Evolutionary conservation across 1,284 basidiomycete species (phyloP).

Genomic region (Ceratobasidium sp.): DNA sequence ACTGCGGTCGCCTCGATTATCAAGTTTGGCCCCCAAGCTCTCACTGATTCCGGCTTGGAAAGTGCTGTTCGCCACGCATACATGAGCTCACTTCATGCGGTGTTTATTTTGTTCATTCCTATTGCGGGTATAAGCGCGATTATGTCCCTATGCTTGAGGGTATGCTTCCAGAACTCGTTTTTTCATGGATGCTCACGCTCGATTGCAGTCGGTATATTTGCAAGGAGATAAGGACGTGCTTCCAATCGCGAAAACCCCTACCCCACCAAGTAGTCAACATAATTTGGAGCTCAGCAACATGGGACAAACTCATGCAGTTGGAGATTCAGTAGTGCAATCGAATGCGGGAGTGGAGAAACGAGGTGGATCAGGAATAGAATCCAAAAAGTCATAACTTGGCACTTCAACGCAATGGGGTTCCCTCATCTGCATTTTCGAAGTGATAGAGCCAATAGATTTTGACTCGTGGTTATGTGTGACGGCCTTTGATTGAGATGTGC

Average conservation of each 20-base stretch:
- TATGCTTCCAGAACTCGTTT: background rate
- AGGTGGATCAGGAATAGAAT: too few relatives aligned
- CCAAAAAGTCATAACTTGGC: too few relatives aligned
- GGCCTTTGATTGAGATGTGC: too few relatives aligned
- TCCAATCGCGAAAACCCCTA: background rate
- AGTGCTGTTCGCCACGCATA: slow-evolving; percentile 22
- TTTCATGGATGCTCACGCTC: too few relatives aligned
- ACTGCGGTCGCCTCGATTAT: slow-evolving; percentile 13
- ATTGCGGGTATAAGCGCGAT: slow-evolving; percentile 30
- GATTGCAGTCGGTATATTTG: background rate
- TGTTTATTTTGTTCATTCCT: slow-evolving; percentile 31
- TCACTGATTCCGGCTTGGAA: background rate
- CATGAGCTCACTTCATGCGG: slow-evolving; percentile 3
- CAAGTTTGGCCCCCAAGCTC: slow-evolving; percentile 20
- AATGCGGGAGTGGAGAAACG: too few relatives aligned
- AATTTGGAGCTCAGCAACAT: background rate
- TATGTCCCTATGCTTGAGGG: slow-evolving; percentile 22
- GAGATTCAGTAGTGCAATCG: too few relatives aligned
- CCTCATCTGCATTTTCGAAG: too few relatives aligned
- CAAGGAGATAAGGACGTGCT: background rate
- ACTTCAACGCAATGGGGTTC: too few relatives aligned
- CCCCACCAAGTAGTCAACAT: background rate
- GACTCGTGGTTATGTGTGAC: too few relatives aligned
- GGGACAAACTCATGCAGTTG: too few relatives aligned
- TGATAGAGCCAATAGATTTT: too few relatives aligned